Conservation (phyloP, 2,329 filamentous ascomycete genomes). For the Rutstroemia sp. region DNA sequence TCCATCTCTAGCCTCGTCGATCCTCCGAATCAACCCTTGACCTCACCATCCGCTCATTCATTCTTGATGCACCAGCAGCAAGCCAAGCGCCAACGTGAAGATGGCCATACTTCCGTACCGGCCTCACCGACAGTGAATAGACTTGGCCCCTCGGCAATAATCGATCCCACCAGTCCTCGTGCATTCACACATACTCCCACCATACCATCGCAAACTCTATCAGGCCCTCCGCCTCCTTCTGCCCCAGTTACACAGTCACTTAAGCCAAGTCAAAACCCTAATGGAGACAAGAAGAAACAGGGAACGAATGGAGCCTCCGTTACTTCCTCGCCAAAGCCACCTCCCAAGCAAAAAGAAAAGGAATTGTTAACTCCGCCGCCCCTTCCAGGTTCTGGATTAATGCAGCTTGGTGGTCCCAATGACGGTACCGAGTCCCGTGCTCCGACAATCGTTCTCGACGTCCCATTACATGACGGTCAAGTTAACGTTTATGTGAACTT, state of each 20-base stretch:
- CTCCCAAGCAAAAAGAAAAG: conserved; percentile 41
- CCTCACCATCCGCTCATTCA: conserved; percentile 28
- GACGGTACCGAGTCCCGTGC: conserved; percentile 50
- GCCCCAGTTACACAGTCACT: conserved; percentile 2
- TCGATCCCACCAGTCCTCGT: conserved; percentile 2
- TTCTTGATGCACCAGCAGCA: conserved; percentile 30
- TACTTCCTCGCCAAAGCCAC: conserved; percentile 43
- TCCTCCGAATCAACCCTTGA: conserved; percentile 40
- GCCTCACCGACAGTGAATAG: conserved; percentile 26
- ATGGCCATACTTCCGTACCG: conserved; percentile 22
- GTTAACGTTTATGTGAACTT: conserved; percentile 94
- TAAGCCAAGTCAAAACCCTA: not conserved
- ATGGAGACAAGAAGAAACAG: conserved; percentile 29
- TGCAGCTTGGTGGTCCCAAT: conserved; percentile 48
- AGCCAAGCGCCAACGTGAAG: conserved; percentile 16
- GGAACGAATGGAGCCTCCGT: conserved; percentile 40
- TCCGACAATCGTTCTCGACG: conserved; percentile 76
- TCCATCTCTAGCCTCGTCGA: conserved; percentile 89
- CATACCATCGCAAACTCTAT: conserved; percentile 1
- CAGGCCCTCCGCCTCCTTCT: not conserved
- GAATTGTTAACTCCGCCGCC: conserved; percentile 39
- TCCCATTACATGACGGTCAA: conserved; percentile 66
- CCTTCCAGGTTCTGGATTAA: conserved; percentile 54
- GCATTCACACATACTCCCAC: conserved; percentile 1
- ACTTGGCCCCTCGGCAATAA: conserved; percentile 17